Conservation (phyloP, 768 basidiomycete genomes). For the Rhodosporidiobolus odoratus region DNA sequence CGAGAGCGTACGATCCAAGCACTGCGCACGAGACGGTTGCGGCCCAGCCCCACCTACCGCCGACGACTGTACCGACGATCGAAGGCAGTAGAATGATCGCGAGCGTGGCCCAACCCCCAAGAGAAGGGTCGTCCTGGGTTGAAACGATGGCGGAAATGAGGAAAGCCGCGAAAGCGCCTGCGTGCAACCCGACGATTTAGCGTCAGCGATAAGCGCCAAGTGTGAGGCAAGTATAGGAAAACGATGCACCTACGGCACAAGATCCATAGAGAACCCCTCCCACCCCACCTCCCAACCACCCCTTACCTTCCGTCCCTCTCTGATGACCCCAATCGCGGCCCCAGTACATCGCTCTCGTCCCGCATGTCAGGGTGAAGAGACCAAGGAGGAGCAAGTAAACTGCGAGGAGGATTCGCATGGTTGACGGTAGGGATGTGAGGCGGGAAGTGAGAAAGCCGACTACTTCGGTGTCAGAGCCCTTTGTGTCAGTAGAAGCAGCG, state of each 20-base stretch:
- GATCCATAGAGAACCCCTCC: constrained; percentile 15
- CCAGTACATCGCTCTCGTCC: neutral
- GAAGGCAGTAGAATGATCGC: constrained; percentile 10
- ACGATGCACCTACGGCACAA: neutral
- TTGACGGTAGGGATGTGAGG: constrained; percentile 6
- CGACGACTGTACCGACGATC: constrained; percentile 1
- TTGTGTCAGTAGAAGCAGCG: constrained; percentile 1
- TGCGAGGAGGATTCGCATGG: constrained; percentile 13
- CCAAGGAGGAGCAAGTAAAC: constrained; percentile 18
- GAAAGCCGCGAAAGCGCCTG: constrained; percentile 1
- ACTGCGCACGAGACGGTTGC: neutral
- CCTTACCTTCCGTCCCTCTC: constrained; percentile 13
- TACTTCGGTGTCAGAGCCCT: no score
- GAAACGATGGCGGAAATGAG: constrained; percentile 13
- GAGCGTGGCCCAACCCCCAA: constrained; percentile 16
- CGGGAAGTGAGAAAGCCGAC: constrained; percentile 25
- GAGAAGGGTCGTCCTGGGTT: neutral
- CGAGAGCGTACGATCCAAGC: constrained; percentile 14
- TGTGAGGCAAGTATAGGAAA: neutral
- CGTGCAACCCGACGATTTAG: neutral
- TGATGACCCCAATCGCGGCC: neutral
- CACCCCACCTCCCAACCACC: constrained; percentile 20
- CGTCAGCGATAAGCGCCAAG: neutral
- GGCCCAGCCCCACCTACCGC: constrained; percentile 7
- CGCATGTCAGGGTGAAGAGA: neutral